These are phyloP conservation scores for Lactarius tabidus DNA, from an alignment of 768 basidiomycete genomes.

Conservation along the genomic window DNA sequence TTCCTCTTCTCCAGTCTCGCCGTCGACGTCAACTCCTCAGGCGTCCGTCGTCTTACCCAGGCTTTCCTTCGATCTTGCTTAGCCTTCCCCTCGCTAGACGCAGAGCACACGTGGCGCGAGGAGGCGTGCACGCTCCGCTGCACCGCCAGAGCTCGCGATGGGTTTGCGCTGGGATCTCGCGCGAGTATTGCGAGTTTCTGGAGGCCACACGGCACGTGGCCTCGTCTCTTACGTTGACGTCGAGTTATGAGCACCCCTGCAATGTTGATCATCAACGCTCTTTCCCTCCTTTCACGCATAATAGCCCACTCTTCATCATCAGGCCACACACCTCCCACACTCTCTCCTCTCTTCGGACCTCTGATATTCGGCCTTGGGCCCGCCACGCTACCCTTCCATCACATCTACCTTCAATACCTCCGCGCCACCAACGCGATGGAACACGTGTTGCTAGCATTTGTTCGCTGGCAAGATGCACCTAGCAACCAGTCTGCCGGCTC, in stretches of 20 bases:
- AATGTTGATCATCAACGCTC: slow-evolving; percentile 45
- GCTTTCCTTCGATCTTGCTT: slow-evolving; percentile 66
- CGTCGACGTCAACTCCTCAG: slow-evolving; percentile 74
- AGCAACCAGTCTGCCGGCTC: slow-evolving; percentile 30
- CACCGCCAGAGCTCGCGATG: slow-evolving; percentile 87
- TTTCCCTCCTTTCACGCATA: slow-evolving; percentile 78
- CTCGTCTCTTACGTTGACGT: slow-evolving; percentile 77
- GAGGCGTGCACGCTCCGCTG: slow-evolving; percentile 83
- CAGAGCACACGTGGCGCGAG: slow-evolving; percentile 62
- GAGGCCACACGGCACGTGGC: slow-evolving; percentile 73
- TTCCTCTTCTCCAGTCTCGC: slow-evolving; percentile 89
- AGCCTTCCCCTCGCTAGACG: slow-evolving; percentile 32
- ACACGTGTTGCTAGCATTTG: slow-evolving; percentile 86
- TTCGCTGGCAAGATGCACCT: slow-evolving; percentile 70
- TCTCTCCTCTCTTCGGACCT: slow-evolving; percentile 87
- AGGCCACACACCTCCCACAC: slow-evolving; percentile 86
- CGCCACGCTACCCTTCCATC: slow-evolving; percentile 47
- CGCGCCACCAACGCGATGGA: slow-evolving; percentile 85
- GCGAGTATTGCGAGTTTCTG: slow-evolving; percentile 65
- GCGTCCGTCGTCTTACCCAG: slow-evolving; percentile 73
- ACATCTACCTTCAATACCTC: slow-evolving; percentile 67
- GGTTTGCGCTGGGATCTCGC: slow-evolving; percentile 90
- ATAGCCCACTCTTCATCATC: slow-evolving; percentile 80
- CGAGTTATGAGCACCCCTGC: slow-evolving; percentile 44
- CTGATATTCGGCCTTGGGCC: slow-evolving; percentile 79